Percentiles rank a stretch among this genome's conserved stretches.
These are phyloP conservation scores for Pseudogymnoascus sp. DNA, from an alignment of 2,329 filamentous ascomycete species.

Conservation along the genomic window DNA sequence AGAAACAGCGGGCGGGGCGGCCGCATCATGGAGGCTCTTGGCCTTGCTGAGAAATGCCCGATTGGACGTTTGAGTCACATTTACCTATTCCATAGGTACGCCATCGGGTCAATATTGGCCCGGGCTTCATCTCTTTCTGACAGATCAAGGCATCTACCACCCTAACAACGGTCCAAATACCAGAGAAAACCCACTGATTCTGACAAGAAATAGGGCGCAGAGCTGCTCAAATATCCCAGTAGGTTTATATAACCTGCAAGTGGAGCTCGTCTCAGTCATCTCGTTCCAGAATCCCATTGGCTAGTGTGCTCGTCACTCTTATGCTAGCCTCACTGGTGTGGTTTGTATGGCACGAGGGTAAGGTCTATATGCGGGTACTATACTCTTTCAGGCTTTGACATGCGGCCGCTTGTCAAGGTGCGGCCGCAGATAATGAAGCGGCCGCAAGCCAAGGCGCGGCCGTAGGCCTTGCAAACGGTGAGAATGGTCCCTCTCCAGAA, in stretches of 20 bases:
- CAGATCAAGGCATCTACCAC: not conserved
- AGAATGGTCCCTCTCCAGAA: not conserved
- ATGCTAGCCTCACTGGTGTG: not conserved
- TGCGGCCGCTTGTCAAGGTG: not conserved
- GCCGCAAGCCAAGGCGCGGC: slow-evolving; percentile 1
- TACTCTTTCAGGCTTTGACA: not conserved
- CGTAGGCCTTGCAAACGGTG: not conserved
- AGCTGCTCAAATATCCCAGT: not conserved
- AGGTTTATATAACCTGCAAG: not conserved
- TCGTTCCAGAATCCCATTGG: not conserved
- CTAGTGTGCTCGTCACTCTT: not conserved
- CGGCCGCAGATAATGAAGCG: not conserved
- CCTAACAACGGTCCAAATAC: not conserved
- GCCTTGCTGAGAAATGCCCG: not conserved
- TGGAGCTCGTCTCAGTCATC: not conserved
- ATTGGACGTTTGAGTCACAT: not conserved
- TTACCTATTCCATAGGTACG: not conserved
- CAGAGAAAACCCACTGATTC: not conserved
- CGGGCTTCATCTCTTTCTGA: not conserved
- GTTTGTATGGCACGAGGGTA: not conserved
- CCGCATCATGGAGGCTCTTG: not conserved
- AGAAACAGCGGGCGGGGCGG: slow-evolving; percentile 2
- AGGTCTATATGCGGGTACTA: not conserved
- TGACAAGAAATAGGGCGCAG: not conserved
- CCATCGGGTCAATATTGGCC: not conserved